Conservation (phyloP, 2,329 filamentous ascomycete species). For the Phyllosticta citriasiana region DNA sequence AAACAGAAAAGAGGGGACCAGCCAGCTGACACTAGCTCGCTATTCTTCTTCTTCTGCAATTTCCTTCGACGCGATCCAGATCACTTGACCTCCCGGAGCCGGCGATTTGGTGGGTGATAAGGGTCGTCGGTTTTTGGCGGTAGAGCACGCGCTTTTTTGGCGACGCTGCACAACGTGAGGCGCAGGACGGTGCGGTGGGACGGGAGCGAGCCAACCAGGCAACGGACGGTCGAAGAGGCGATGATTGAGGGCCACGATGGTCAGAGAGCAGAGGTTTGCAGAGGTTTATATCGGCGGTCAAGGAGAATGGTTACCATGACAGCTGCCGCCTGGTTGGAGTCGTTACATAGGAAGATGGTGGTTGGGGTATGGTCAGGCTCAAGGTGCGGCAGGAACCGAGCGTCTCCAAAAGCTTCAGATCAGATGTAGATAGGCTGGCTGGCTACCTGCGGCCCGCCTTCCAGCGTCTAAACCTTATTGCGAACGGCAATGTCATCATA, state of each 20-base stretch:
- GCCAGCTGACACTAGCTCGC: neutral
- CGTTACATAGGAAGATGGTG: neutral
- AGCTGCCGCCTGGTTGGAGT: neutral
- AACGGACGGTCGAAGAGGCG: neutral
- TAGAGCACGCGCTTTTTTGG: neutral
- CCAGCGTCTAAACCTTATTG: neutral
- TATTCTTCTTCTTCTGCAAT: neutral
- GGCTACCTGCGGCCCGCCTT: neutral
- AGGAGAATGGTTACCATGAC: neutral
- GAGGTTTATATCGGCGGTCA: neutral
- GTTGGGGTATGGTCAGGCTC: neutral
- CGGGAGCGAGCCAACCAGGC: neutral
- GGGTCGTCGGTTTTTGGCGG: neutral
- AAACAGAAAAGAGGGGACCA: neutral
- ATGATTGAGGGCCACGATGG: neutral
- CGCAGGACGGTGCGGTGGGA: neutral
- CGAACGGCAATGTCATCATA: neutral
- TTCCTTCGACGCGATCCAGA: neutral
- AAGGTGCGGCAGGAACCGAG: neutral
- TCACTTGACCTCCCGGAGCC: neutral
- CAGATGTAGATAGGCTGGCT: neutral
- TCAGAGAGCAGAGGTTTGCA: neutral
- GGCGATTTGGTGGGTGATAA: neutral
- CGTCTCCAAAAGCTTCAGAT: neutral
- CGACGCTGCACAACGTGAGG: neutral